These are phyloP conservation scores for Hypholoma sublateritium DNA, from an alignment of 768 basidiomycete species.

Conservation along the genomic window DNA sequence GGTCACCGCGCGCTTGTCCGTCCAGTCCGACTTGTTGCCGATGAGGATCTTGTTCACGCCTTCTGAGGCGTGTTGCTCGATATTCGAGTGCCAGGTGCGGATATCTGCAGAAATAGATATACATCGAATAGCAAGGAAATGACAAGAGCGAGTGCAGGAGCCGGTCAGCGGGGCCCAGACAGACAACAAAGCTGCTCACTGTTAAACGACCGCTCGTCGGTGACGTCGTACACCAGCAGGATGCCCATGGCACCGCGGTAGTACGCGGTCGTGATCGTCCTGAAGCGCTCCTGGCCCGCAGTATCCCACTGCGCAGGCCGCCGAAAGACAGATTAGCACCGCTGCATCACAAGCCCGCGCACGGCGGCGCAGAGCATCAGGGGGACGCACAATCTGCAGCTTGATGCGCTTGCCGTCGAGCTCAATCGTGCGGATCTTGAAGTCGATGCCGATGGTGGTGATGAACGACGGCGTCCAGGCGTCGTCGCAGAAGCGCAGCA, in stretches of 20 bases:
- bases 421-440: constrained; percentile 99
- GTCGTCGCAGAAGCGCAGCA: constrained; percentile 97
- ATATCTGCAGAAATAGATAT: constrained; percentile 61
- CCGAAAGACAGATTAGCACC: neutral
- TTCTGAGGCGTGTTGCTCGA: constrained; percentile 98
- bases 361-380: neutral
- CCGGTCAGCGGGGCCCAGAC: no score
- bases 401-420: constrained; percentile 98
- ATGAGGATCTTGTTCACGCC: constrained; percentile 99
- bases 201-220: constrained; percentile 92
- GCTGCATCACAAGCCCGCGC: neutral
- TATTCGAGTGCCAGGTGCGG: constrained; percentile 96
- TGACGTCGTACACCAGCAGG: constrained; percentile 97
- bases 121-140: neutral
- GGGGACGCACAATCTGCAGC: constrained; percentile 86
- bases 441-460: constrained; percentile 99
- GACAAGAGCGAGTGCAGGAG: neutral
- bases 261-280: constrained; percentile 98
- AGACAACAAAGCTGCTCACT: constrained; percentile 53
- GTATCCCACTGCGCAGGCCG: constrained; percentile 83
- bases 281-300: constrained; percentile 97
- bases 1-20: constrained; percentile 90
- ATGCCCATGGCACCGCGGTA: constrained; percentile 99
- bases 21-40: constrained; percentile 99
- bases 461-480: constrained; percentile 99